phyloP scores from a whole-genome alignment of 2,329 filamentous ascomycete genomes.

The Sporothrix mexicana region DNA sequence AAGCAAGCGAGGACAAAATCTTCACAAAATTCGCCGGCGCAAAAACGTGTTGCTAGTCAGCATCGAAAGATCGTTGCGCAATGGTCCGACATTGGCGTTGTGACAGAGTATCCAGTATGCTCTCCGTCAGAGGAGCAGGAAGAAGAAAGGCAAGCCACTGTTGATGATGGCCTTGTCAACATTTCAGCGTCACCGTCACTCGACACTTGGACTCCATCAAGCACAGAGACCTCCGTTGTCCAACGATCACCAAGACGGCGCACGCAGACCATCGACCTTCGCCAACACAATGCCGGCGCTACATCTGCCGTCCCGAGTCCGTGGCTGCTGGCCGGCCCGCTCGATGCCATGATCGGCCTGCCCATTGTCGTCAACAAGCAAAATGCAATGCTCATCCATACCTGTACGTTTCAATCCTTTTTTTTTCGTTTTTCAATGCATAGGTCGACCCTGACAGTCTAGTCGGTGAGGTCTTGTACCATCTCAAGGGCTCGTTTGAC shows the following conservation, averaged over 20 bases:
- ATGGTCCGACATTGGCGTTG: background rate
- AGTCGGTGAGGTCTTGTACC: constrained; percentile 54
- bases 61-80: background rate
- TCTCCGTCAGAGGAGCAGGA: background rate
- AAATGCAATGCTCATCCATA: constrained; percentile 38
- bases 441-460: background rate
- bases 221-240: background rate
- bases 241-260: background rate
- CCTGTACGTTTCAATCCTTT: too few relatives aligned
- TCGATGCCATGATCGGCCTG: constrained; percentile 36
- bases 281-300: background rate
- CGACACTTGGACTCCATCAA: too few relatives aligned
- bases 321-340: constrained; percentile 36
- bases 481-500: constrained; percentile 56
- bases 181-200: too few relatives aligned
- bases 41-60: background rate
- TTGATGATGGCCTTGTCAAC: too few relatives aligned
- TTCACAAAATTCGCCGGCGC: background rate
- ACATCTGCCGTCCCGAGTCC: constrained; percentile 4
- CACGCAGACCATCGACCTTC: background rate
- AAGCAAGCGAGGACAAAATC: background rate
- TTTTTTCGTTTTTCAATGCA: too few relatives aligned
- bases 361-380: constrained; percentile 38
- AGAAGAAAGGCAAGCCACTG: too few relatives aligned
- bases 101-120: background rate